These are phyloP conservation scores for Thalassiosira hispida DNA, from an alignment of 352 stramenopile genomes.

Conservation along the genomic window DNA sequence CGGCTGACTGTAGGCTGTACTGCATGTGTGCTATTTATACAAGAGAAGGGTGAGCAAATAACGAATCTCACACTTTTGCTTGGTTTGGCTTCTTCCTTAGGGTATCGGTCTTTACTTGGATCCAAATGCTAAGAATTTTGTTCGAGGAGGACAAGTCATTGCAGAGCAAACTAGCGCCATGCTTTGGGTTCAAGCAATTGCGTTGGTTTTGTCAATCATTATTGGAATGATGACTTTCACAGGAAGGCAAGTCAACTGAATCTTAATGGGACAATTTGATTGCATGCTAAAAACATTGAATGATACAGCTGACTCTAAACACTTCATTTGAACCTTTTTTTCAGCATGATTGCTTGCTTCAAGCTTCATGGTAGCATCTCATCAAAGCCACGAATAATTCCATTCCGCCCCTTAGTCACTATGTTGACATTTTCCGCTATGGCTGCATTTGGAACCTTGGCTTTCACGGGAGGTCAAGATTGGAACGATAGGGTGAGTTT, in stretches of 20 bases:
- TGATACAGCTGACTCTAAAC: neutral
- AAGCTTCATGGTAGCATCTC: slow-evolving; percentile 64
- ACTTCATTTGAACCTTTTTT: neutral
- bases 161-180: slow-evolving; percentile 51
- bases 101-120: slow-evolving; percentile 67
- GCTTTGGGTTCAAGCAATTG: slow-evolving; percentile 71
- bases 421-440: slow-evolving; percentile 47
- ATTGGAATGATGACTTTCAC: slow-evolving; percentile 74
- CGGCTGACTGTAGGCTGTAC: too few species aligned
- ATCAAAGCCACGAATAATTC: slow-evolving; percentile 49
- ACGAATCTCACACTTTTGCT: neutral
- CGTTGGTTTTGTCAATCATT: slow-evolving; percentile 55
- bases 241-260: slow-evolving; percentile 11
- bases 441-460: slow-evolving; percentile 47
- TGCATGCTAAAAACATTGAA: neutral
- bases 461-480: slow-evolving; percentile 42
- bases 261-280: neutral
- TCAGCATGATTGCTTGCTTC: slow-evolving; percentile 44
- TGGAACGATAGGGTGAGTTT: too few species aligned
- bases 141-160: slow-evolving; percentile 44
- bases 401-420: slow-evolving; percentile 36
- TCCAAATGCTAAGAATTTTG: slow-evolving; percentile 50
- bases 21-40: too few species aligned
- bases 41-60: too few species aligned
- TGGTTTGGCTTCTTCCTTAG: neutral